These are phyloP conservation scores for Priceomyces castillae DNA, from an alignment of 805 yeast genomes.

Conservation along the genomic window DNA sequence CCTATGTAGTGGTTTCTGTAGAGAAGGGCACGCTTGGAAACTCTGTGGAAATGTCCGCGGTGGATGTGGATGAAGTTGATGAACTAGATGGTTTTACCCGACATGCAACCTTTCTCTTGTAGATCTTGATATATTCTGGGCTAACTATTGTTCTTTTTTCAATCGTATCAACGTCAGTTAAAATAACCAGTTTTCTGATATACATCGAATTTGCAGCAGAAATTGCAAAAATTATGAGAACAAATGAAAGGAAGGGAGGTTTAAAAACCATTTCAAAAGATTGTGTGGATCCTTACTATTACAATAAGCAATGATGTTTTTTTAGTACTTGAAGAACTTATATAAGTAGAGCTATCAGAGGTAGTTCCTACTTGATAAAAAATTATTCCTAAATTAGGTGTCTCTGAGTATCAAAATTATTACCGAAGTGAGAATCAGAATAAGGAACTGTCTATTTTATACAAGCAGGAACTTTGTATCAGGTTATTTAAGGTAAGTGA, in stretches of 20 bases:
- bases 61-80: neutral
- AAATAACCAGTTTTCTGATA: neutral
- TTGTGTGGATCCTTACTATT: no score
- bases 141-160: neutral
- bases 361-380: neutral
- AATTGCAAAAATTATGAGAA: slow-evolving; percentile 1
- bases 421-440: neutral
- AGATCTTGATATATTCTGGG: neutral
- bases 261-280: neutral
- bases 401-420: neutral
- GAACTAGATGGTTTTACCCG: neutral
- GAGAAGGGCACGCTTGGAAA: slow-evolving; percentile 2
- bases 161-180: neutral
- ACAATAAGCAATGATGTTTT: no score
- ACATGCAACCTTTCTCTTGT: slow-evolving; percentile 4
- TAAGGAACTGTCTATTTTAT: no score
- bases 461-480: no score
- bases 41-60: neutral
- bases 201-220: neutral
- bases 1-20: slow-evolving; percentile 6
- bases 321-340: no score
- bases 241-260: neutral
- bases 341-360: no score
- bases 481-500: no score
- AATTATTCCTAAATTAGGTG: neutral